Evolutionary conservation across 495 filamentous ascomycete species (phyloP).

Genomic region (Tuber brumale): DNA sequence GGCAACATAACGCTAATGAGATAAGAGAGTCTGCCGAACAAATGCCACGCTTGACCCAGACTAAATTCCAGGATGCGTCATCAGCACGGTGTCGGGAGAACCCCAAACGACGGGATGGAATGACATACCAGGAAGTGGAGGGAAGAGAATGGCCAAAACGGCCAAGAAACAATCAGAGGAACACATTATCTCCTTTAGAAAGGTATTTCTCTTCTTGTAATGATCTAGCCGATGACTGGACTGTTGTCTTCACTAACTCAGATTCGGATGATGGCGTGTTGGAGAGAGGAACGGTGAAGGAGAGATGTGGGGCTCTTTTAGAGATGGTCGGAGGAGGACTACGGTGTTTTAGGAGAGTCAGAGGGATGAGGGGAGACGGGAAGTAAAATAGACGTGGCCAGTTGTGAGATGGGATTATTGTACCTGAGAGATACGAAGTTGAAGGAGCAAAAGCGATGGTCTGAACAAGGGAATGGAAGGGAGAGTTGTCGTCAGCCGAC

Average conservation of each 20-base stretch:
- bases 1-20: slow-evolving; percentile 83
- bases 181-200: slow-evolving; percentile 45
- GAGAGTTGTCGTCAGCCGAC: slow-evolving; percentile 2
- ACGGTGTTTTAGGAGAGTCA: not conserved
- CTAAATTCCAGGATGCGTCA: slow-evolving; percentile 45
- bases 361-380: not conserved
- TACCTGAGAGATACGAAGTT: not conserved
- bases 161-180: slow-evolving; percentile 79
- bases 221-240: not conserved
- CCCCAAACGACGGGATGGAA: slow-evolving; percentile 27
- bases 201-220: not conserved
- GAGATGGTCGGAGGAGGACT: not conserved
- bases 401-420: not conserved
- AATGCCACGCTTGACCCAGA: slow-evolving; percentile 93
- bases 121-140: slow-evolving; percentile 76
- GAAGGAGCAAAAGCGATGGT: not conserved
- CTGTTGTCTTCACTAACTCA: not conserved
- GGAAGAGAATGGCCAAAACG: slow-evolving; percentile 84
- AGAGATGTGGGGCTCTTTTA: slow-evolving; percentile 7
- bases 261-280: not conserved
- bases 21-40: slow-evolving; percentile 91
- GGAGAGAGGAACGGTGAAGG: slow-evolving; percentile 2
- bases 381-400: not conserved
- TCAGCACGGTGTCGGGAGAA: slow-evolving; percentile 20
- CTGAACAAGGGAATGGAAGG: not conserved